Base-by-base conservation (phyloP, 805 yeast species). In the Candida rishiriensis region DNA sequence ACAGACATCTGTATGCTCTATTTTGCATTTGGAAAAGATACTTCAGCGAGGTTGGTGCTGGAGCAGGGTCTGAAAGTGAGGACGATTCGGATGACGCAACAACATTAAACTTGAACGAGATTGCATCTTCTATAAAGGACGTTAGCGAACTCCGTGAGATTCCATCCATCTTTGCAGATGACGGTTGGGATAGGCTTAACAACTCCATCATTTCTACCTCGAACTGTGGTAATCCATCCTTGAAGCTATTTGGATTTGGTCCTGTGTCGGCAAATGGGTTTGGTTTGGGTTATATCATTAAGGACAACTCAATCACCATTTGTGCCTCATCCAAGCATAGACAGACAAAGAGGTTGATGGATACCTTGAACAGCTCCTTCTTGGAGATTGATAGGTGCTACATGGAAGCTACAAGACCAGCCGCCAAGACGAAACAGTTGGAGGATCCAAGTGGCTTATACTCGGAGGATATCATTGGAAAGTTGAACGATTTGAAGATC, bases 211-310 rank as follows among this genome's bases (percentile, higher is more conserved):
- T 89, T 21, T 85, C 95, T 12, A 85, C 93, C 5, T 81, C 90
- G 14, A 89, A 89, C 64, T 89, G 97, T 68, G 97, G 97, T 33
- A 89, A 89, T 61, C 95, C 96, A 6, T 85, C 96, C 1, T 71
- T 89, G 45, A 81, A 85, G 50, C 71, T 84, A 40, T 89, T 89
- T 69, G 97, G 97, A 0, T 89, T 89, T 58, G 95, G 96, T 3
- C 97, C 97, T 3, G 90, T 88, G 1, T 73, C 85, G 12, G 84
- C 88, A 39, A 90, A 87, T 57, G 97, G 97, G 3, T 88, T 84
- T 63, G 97, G 97, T n/a, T 76, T 89, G 32, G 96, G 96, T 4
- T 89, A 89, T 61, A 87, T 89, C 53, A 84, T 89, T 53, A 88
- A 90, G 62, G 78, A 72, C 36, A 86, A 88, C 57, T 80, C 88